Evolutionary conservation across 2,329 filamentous ascomycete genomes (phyloP), one percentile per base, ranked within the genome.

Genomic region (Fusarium agapanthi): DNA sequence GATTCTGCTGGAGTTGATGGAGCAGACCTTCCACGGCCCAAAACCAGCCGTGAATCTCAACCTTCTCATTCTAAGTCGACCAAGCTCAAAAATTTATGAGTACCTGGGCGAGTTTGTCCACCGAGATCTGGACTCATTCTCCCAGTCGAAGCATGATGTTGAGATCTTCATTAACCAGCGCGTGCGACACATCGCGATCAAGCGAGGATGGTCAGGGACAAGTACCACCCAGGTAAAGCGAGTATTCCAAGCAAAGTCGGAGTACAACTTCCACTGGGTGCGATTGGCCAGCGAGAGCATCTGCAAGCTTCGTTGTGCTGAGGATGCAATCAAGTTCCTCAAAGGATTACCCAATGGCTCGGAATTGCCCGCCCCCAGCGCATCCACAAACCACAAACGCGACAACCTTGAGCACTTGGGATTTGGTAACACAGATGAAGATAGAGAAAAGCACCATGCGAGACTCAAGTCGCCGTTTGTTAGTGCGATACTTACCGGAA

Each of bases 251-350:
- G 50, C 67, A 20, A 78, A 74, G 43, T 71, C 72, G 10, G 71
- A 72, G 50, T 68, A 71, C 14, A 78, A 65, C 18, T 78, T 78
- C 28, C 64, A 78, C 18, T 78, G 74, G 75, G 60, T 77, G 28
- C 72, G 73, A 34, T 68, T 73, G 30, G 75, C 73, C 18, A 75
- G 76, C 34, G 47, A 68, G 47, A 74, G 74, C 34, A 67, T 78
- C 3, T 64, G 71, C 24, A 40, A 53, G 16, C 43, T 69, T 32
- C 58, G 61, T 30, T 74, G 73, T 11, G 75, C 75, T 2, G 76
- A 76, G 30, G 57, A 78, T 32, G 74, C 71, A 24, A 54, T 77
- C 32, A 41, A 64, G 50, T 44, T 41, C 15, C 61, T 76, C 13
- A 57, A 75, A 48, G 58, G 37, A n/a, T 44, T 78, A 15, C 76